A percentile compares a stretch with the other conserved stretches of the same genome.
Evolutionary conservation across 768 basidiomycete genomes (phyloP).

Genomic region (Lyophyllum atratum): DNA sequence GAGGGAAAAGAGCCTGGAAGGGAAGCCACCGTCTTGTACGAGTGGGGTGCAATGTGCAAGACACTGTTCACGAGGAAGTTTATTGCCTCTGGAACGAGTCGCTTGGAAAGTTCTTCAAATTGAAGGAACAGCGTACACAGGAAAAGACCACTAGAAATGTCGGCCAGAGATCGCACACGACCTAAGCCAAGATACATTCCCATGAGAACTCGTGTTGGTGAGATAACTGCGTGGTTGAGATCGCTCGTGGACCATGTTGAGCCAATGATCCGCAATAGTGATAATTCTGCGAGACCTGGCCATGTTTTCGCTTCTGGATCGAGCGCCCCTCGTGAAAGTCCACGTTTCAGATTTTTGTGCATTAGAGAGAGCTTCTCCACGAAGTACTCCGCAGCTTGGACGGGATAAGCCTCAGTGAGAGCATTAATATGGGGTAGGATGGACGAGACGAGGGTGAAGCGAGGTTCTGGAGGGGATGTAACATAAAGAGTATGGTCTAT

Average conservation of each 20-base stretch:
- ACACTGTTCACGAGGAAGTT: conserved; percentile 78
- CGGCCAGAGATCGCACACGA: conserved; percentile 71
- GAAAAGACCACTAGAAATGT: conserved; percentile 87
- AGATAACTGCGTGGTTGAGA: conserved; percentile 85
- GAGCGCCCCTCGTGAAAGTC: conserved; percentile 70
- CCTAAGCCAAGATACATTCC: conserved; percentile 88
- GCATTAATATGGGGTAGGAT: conserved; percentile 80
- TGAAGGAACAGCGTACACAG: conserved; percentile 83
- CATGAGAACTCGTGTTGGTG: conserved; percentile 85
- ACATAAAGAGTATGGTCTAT: conserved; percentile 87
- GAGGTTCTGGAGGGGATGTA: conserved; percentile 62
- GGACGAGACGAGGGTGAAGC: conserved; percentile 57
- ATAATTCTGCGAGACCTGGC: conserved; percentile 84
- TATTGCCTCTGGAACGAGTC: conserved; percentile 85
- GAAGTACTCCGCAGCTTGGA: conserved; percentile 76
- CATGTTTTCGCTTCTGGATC: conserved; percentile 74
- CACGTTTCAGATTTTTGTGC: conserved; percentile 91
- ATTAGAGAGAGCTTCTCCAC: conserved; percentile 83
- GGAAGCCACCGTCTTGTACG: conserved; percentile 41
- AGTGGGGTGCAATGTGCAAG: conserved; percentile 72
- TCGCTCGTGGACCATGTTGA: conserved; percentile 93
- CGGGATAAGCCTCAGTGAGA: conserved; percentile 80
- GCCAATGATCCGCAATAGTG: conserved; percentile 79
- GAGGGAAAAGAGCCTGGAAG: conserved; percentile 73
- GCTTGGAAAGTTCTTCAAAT: conserved; percentile 83